Evolutionary conservation across 192 early-diverging fungal genomes (phyloP).

Genomic region (Podila horticola): DNA sequence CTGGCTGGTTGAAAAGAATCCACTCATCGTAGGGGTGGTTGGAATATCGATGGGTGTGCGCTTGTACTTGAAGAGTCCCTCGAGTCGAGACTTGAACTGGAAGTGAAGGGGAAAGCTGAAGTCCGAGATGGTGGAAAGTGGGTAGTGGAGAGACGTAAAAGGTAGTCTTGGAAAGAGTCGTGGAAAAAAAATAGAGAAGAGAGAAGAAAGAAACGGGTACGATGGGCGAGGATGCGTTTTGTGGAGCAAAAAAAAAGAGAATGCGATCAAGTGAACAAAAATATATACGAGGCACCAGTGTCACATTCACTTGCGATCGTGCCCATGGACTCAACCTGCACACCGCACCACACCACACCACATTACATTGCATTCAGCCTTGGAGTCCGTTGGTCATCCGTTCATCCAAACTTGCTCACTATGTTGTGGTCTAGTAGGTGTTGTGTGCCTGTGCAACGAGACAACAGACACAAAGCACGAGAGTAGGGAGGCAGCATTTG

Average conservation of each 20-base stretch:
- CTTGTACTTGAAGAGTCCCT: slow-evolving; percentile 23
- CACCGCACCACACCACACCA: too few species aligned
- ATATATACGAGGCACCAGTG: too few species aligned
- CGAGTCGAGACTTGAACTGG: slow-evolving; percentile 50
- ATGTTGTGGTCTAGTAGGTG: too few species aligned
- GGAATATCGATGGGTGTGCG: not conserved
- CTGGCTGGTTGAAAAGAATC: slow-evolving; percentile 29
- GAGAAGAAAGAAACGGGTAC: not conserved
- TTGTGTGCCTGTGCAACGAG: too few species aligned
- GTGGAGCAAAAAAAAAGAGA: not conserved
- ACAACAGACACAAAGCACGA: too few species aligned
- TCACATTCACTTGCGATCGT: too few species aligned
- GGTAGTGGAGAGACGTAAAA: not conserved
- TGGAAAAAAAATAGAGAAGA: not conserved
- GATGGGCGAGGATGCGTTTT: not conserved
- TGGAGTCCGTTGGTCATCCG: too few species aligned
- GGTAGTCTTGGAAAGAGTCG: not conserved
- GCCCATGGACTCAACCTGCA: too few species aligned
- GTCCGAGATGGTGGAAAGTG: slow-evolving; percentile 47
- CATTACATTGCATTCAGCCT: too few species aligned
- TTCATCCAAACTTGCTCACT: too few species aligned
- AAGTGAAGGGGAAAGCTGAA: slow-evolving; percentile 34
- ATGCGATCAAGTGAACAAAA: not conserved
- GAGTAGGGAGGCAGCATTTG: not conserved
- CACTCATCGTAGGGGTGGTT: slow-evolving; percentile 26